A percentile compares a stretch with the other conserved stretches of the same genome.
Conservation (phyloP, 768 basidiomycete species). For the Strobilomyces echinocephalus region DNA sequence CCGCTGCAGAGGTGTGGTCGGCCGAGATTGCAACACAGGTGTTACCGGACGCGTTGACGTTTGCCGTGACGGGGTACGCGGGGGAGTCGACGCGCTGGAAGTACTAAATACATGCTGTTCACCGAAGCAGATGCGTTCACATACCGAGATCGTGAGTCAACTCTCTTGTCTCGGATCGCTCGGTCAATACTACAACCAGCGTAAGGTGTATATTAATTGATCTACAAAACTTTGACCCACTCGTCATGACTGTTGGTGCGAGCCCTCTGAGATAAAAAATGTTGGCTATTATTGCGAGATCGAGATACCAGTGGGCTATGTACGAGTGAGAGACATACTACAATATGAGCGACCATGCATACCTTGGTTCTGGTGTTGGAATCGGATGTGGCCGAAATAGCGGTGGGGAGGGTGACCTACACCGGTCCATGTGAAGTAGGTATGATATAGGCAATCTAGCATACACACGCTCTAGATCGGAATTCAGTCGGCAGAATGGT, state of each 20-base stretch:
- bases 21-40: conserved; percentile 9
- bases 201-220: conserved; percentile 2
- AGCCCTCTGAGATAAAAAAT: not conserved
- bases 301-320: conserved; percentile 22
- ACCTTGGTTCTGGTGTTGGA: conserved; percentile 34
- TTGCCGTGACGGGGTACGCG: conserved; percentile 13
- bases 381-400: conserved; percentile 20
- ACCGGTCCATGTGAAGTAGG: not conserved
- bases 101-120: not conserved
- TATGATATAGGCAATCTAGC: not conserved
- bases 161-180: not conserved
- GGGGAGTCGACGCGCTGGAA: conserved; percentile 18
- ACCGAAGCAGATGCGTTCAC: not conserved
- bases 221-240: conserved; percentile 8
- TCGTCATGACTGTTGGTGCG: conserved; percentile 3
- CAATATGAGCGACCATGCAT: not conserved
- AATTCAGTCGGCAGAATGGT: conserved; percentile 24
- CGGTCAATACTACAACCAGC: not conserved
- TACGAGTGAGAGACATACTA: conserved; percentile 6
- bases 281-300: conserved; percentile 19
- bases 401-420: conserved; percentile 18
- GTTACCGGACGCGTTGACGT: conserved; percentile 13
- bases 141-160: conserved; percentile 13
- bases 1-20: conserved; percentile 10
- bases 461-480: conserved; percentile 18